Base-by-base conservation (phyloP, 2,329 filamentous ascomycete genomes). In the Exserohilum rostratum region DNA sequence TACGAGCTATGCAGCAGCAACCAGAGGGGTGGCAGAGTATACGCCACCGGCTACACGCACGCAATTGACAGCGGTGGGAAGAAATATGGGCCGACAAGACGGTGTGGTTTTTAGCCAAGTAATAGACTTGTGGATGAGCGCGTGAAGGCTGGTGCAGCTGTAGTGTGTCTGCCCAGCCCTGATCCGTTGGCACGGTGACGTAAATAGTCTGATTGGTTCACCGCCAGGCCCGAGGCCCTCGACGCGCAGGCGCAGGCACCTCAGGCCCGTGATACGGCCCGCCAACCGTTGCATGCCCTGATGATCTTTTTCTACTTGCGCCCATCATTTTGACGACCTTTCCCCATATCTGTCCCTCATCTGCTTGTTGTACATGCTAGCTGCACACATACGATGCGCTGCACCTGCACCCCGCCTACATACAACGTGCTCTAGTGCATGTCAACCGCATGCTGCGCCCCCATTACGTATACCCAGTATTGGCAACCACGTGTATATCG, bases 51-150 rank as follows among this genome's bases (percentile, higher is more conserved):
- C 9, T 43, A 20, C 10, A 17, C 18, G 42, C n/a, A 40, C 15
- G 33, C 42, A 46, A 30, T 37, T 40, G 25, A 39, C 17, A 30
- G 33, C 22, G 18, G 40, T 27, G 12, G 18, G 31, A 27, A n/a
- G 39, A 17, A 38, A 12, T 43, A 38, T 13, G 22, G 33, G 22
- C 27, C 43, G 27, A 4, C 22, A 17, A 17, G 20, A 5, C 29
- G 31, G 25, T 39, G 33, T 6, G 46, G 46, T 22, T 47, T 22
- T 47, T 50, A 39, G 40, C 46, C 40, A 50, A 37, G 39, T n/a
- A n/a, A 53, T 59, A 42, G 49, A 45, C 42, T 40, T 48, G 57
- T 57, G 33, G 44, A 46, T 46, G 46, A 50, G 43, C 30, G 53
- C 35, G 39, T 56, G 25, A 46, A 54, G 33, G 53, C 39, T 33